Base-by-base conservation (phyloP, 306 rosid species). In the Vigna nakashimae region DNA sequence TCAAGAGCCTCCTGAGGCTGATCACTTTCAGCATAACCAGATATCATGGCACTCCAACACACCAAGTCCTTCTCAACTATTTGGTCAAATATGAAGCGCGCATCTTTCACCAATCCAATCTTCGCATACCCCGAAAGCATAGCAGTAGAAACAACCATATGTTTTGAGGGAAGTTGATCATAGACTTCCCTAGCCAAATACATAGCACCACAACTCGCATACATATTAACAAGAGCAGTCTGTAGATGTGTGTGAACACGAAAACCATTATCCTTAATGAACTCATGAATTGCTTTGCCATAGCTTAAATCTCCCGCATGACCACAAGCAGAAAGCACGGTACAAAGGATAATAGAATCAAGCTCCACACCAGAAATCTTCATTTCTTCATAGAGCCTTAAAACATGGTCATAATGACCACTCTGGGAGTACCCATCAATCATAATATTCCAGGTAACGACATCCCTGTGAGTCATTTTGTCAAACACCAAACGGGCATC, bases 41-140 rank as follows among this genome's bases (percentile, higher is more conserved):
- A 88, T 74, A 89, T 89, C 96, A 93, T 89, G 0, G 98, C 90
- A 67, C 89, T 93, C 98, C 98, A 93, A 79, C 92, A 85, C 42
- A 93, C 87, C 86, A 86, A 75, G 83, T 93, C 93, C 84, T 83
- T 92, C 77, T 84, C 87, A 76, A 51, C 64, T 79, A 91, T 89
- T 73, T 89, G 86, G 71, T 90, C 87, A 79, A 93, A 93, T 69
- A 90, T 79, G 80, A 50, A 32, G 56, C 90, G 94, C 14, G 96
- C 92, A 49, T 89, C 88, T 56, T 80, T 75, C 34, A 86, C 75
- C 75, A 52, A 83, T 77, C 93, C 89, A 40, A 81, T 77, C 79
- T 89, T 92, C 13, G 93, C 84, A 79, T 87, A 89, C 68, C 90
- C 96, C 4, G 90, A 84, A 75, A 92, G 83, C 92, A 90, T 90